These are phyloP conservation scores for Trichoderma orchidacearum DNA, from an alignment of 495 filamentous ascomycete genomes.

Conservation along the genomic window DNA sequence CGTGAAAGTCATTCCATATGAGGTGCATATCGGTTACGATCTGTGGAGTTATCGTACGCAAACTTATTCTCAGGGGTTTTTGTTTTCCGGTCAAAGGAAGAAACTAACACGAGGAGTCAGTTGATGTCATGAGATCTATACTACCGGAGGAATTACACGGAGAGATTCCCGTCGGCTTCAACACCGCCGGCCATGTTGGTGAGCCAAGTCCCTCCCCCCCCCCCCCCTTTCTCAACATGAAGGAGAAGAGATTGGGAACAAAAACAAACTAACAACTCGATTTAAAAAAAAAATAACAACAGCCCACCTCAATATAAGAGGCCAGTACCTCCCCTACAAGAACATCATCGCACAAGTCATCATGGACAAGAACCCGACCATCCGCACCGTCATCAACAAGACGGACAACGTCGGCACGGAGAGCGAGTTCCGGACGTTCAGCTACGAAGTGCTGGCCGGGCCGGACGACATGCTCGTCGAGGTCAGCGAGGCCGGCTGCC, in stretches of 20 bases:
- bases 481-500: conserved; percentile 47
- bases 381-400: conserved; percentile 93
- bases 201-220: conserved; percentile 11
- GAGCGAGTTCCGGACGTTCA: conserved; percentile 83
- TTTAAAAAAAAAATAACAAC: too few relatives aligned
- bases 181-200: conserved; percentile 78
- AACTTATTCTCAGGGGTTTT: background rate
- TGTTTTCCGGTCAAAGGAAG: too few relatives aligned
- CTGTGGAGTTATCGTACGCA: conserved; percentile 71
- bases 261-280: conserved; percentile 2
- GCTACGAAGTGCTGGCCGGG: conserved; percentile 82
- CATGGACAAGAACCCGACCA: conserved; percentile 66
- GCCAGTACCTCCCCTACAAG: conserved; percentile 69
- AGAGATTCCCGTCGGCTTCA: conserved; percentile 79
- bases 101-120: conserved; percentile 22
- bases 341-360: conserved; percentile 69
- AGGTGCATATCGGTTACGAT: conserved; percentile 63
- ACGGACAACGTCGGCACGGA: conserved; percentile 71
- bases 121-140: conserved; percentile 68
- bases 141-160: conserved; percentile 49
- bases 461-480: conserved; percentile 67
- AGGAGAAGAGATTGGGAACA: too few relatives aligned
- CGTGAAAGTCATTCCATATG: conserved; percentile 57
- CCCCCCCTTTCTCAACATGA: too few relatives aligned
- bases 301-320: conserved; percentile 85